phyloP scores from a whole-genome alignment of 169 alveolate genomes.

The Theileria annulata region DNA sequence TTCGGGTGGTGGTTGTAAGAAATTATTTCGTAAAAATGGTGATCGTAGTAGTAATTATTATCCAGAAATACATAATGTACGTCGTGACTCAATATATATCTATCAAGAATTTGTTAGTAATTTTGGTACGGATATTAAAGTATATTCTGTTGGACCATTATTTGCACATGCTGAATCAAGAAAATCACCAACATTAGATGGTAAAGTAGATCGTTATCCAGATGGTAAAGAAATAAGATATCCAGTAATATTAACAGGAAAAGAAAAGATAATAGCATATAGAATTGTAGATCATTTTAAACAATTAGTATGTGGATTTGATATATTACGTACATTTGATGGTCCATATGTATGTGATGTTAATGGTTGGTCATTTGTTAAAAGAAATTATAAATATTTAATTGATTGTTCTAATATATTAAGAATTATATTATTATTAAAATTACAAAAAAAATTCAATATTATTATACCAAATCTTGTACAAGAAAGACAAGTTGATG shows the following conservation, averaged over 20 bases:
- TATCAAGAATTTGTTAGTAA: constrained; percentile 94
- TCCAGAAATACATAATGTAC: constrained; percentile 81
- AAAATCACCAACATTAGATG: constrained; percentile 94
- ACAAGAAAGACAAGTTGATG: constrained; percentile 66
- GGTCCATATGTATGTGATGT: constrained; percentile 97
- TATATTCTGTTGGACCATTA: constrained; percentile 94
- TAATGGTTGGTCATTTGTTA: constrained; percentile 97
- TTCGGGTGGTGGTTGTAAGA: constrained; percentile 93
- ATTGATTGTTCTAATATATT: constrained; percentile 89
- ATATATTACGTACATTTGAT: constrained; percentile 87
- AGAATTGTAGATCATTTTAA: constrained; percentile 91
- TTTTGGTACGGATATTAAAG: constrained; percentile 97
- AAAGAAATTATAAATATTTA: constrained; percentile 91
- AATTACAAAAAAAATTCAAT: constrained; percentile 71
- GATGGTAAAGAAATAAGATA: constrained; percentile 95
- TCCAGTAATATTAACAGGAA: constrained; percentile 92
- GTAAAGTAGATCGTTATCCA: constrained; percentile 83
- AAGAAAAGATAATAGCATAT: constrained; percentile 92
- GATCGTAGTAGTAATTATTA: constrained; percentile 84
- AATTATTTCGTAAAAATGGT: constrained; percentile 83
- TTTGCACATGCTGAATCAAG: constrained; percentile 99
- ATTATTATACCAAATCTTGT: constrained; percentile 68
- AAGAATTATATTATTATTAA: constrained; percentile 74
- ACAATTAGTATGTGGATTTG: constrained; percentile 93
- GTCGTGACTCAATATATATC: constrained; percentile 89